Conservation (phyloP, 768 basidiomycete species). For the Chiua virens region DNA sequence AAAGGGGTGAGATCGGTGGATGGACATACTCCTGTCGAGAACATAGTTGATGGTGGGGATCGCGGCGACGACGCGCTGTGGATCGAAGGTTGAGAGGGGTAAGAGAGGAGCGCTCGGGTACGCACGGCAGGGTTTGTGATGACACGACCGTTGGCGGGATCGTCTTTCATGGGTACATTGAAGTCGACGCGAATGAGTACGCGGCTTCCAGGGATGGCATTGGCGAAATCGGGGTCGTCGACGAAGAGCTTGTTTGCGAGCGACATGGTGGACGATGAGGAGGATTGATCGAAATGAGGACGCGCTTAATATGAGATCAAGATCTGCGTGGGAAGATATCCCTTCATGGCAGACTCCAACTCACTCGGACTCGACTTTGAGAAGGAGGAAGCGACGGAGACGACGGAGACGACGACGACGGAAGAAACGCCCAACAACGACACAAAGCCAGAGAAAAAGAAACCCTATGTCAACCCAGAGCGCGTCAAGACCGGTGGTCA, state of each 20-base stretch:
- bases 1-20: not conserved
- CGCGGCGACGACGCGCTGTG: conserved; percentile 93
- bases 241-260: conserved; percentile 94
- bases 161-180: conserved; percentile 87
- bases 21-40: conserved; percentile 66
- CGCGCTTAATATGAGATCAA: conserved; percentile 12
- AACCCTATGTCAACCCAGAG: conserved; percentile 78
- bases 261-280: conserved; percentile 61
- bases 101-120: conserved; percentile 20
- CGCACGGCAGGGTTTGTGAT: conserved; percentile 97
- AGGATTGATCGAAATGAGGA: not conserved
- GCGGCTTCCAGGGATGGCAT: conserved; percentile 77
- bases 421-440: conserved; percentile 14
- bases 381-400: conserved; percentile 29
- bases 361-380: conserved; percentile 73
- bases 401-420: conserved; percentile 5
- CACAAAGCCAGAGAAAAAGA: conserved; percentile 52
- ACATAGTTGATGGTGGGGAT: conserved; percentile 95
- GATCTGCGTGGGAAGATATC: conserved; percentile 22
- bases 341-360: conserved; percentile 50
- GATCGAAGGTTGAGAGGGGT: conserved; percentile 5
- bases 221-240: conserved; percentile 61
- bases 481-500: conserved; percentile 85
- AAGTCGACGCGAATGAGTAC: conserved; percentile 96
- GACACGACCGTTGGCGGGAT: conserved; percentile 69